Evolutionary conservation across 352 stramenopile species (phyloP), one percentile per base, ranked within the genome.

Genomic region (Thalassiosira hispida): DNA sequence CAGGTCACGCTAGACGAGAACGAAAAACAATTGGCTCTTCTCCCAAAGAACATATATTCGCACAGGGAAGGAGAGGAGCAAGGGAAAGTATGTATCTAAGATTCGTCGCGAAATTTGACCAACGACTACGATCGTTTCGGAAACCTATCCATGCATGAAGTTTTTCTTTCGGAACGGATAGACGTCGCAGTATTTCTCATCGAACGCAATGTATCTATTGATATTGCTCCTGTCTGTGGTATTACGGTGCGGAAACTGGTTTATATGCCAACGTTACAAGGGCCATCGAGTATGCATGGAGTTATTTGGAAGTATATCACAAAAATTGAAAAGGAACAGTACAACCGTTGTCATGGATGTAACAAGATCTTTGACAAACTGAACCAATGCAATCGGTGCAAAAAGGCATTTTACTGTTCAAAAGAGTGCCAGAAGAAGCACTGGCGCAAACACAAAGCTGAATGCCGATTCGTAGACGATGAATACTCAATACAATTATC

Each of bases 101-200:
- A 59, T 27, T n/a, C 44, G 18, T 47, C 31, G 27, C 16, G n/a
- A 1, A 79, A 73, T 27, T 33, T 79, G 6, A 22, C 52, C 0
- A 44, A 79, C 47, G 42, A 59, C 9, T 49, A 56, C 60, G 70
- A 79, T 66, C 59, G 70, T 49, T 1, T 75, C 12, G 65, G 65
- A 38, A 49, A 5, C 2, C 47, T 75, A 1, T 40, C 22, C 38
- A 16, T 81, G 7, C 63, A 77, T 44, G 73, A 81, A 65, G 73
- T 76, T 11, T 20, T 60, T 23, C 61, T 76, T 55, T 40, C 31
- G n/a, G n/a, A 67, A 38, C 63, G 73, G 20, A 29, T 29, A 6
- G 73, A 81, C 51, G 73, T 81, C 7, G 73, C 57, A 20, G 22
- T 65, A 38, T 64, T 72, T 77, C 47, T 81, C 12, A 22, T 40